These are phyloP conservation scores for Peterozyma xylosa DNA, from an alignment of 805 yeast species.

Conservation along the genomic window DNA sequence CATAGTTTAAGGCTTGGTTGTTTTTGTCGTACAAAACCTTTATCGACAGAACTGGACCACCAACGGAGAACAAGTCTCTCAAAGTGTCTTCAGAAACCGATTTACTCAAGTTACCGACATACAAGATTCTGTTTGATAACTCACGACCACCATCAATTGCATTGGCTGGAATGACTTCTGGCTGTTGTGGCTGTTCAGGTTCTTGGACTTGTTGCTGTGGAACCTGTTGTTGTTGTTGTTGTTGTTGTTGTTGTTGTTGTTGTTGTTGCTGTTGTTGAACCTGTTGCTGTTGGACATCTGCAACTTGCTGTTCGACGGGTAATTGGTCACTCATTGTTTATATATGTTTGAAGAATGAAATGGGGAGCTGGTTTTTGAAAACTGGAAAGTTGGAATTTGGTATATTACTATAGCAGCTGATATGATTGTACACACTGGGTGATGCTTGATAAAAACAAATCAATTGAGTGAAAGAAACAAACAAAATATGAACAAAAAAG, in stretches of 20 bases:
- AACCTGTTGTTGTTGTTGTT: constrained; percentile 6
- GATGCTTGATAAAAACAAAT: too few relatives aligned
- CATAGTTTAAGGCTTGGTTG: constrained; percentile 67
- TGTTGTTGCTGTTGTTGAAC: constrained; percentile 10
- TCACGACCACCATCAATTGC: constrained; percentile 81
- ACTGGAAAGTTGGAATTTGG: too few relatives aligned
- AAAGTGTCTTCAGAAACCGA: constrained; percentile 57
- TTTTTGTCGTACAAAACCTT: constrained; percentile 75
- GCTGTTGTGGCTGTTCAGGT: constrained; percentile 7
- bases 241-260: constrained; percentile 5
- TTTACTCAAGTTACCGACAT: constrained; percentile 70
- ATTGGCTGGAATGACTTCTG: constrained; percentile 46
- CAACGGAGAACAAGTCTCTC: constrained; percentile 52
- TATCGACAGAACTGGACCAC: constrained; percentile 55
- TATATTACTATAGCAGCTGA: too few relatives aligned
- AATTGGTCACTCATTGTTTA: background rate
- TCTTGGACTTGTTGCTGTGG: background rate
- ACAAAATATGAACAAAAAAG: too few relatives aligned
- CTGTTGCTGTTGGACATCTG: constrained; percentile 7
- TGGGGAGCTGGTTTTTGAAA: too few relatives aligned
- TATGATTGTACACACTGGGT: too few relatives aligned
- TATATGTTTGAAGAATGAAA: too few relatives aligned
- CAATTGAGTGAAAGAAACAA: too few relatives aligned
- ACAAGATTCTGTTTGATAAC: constrained; percentile 60
- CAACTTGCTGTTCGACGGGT: background rate